A percentile compares a stretch with the other conserved stretches of the same genome.
Conservation (phyloP, 2,329 filamentous ascomycete species). For the Leptographium procerum region DNA sequence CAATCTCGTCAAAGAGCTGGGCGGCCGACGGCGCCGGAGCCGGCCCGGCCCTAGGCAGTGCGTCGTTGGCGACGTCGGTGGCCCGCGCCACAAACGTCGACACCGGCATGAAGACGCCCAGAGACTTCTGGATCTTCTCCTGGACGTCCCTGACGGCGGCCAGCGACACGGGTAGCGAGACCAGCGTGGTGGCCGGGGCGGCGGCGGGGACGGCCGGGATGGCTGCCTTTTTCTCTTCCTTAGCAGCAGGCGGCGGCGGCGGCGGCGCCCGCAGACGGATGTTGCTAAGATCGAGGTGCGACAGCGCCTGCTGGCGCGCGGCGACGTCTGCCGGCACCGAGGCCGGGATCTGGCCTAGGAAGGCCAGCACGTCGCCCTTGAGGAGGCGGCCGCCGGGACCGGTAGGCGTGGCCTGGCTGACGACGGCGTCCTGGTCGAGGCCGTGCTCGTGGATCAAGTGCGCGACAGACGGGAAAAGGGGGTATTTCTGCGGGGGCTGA, state of each 20-base stretch:
- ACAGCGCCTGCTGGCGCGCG: constrained; percentile 59
- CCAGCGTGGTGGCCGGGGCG: constrained; percentile 26
- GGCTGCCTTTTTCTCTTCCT: constrained; percentile 20
- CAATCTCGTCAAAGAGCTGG: constrained; percentile 80
- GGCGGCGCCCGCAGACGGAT: constrained; percentile 58
- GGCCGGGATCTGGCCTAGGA: constrained; percentile 65
- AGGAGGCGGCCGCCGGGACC: constrained; percentile 81
- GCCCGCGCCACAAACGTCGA: constrained; percentile 81
- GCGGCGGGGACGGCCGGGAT: constrained; percentile 12
- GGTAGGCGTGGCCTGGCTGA: constrained; percentile 73
- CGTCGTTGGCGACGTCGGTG: constrained; percentile 76
- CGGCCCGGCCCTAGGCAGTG: constrained; percentile 55
- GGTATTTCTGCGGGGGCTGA: constrained; percentile 52
- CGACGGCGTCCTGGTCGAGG: constrained; percentile 56
- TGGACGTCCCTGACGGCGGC: constrained; percentile 69
- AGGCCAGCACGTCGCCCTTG: constrained; percentile 91
- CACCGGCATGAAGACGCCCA: constrained; percentile 72
- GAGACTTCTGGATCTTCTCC: constrained; percentile 62
- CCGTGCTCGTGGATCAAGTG: constrained; percentile 71
- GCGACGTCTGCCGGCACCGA: constrained; percentile 62
- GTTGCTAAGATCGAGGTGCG: constrained; percentile 87
- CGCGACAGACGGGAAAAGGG: constrained; percentile 72
- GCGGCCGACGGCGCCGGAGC: constrained; percentile 56
- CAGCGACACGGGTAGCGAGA: constrained; percentile 70
- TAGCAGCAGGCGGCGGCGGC: constrained; percentile 6